Base-by-base conservation (phyloP, 1,284 basidiomycete species). In the Wolfiporia cocos region DNA sequence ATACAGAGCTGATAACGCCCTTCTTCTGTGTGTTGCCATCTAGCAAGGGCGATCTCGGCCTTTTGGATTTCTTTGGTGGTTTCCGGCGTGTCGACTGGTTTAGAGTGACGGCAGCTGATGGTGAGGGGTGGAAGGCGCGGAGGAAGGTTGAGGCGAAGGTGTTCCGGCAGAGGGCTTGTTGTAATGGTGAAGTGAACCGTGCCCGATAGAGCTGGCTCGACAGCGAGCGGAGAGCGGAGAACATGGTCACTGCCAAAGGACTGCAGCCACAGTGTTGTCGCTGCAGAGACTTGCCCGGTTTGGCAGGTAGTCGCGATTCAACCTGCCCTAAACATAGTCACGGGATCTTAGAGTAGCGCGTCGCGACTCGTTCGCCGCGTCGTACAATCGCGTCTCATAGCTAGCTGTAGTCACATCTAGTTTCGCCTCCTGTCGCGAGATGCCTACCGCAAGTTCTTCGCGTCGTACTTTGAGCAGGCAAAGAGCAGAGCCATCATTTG, bases 1-100 rank as follows among this genome's bases (percentile, higher is more conserved):
- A 86, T 19, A 97, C 80, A 52, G 84, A 80, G 22, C 83, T 78
- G 60, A 90, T 88, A 45, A 97, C 92, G 28, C 89, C 93, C 63
- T 95, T 96, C 55, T 81, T 81, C 67, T 96, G 92, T 10, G 85
- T 87, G 59, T 78, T 85, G 23, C 64, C 70, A 48, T 86, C 70
- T 19, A 97, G 75, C 9, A 93, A 76, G 1, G 92, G 92, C 4
- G 90, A 81, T 56, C 77, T 81, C 17, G 81, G 73, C 11, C 67
- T 50, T 48, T 70, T 75, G 35, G 56, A 63, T 43, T 76, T 76
- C 42, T 70, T 68, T 53, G 73, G 71, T 54, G 74, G 74, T 63
- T 66, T 58, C 50, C 80, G 71, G 22, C 74, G 71, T 66, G 85
- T 86, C 4, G 86, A 78, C 63, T 93, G 90, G 66, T 92, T 92